Percentiles rank a stretch among this genome's conserved stretches.
These are phyloP conservation scores for Leccinum broughii DNA, from an alignment of 768 basidiomycete species.

Conservation along the genomic window DNA sequence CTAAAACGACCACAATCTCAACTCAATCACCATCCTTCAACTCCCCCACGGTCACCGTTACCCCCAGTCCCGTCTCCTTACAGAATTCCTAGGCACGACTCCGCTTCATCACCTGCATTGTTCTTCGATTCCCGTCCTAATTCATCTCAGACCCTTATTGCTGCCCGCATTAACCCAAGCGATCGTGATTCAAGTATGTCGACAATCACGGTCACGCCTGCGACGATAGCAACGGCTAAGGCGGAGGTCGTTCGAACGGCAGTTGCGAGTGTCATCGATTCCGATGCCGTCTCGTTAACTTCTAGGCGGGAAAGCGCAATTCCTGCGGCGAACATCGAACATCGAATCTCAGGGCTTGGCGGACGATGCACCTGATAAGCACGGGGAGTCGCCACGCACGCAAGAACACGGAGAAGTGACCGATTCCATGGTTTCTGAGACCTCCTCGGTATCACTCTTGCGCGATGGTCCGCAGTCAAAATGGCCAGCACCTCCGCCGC, in stretches of 20 bases:
- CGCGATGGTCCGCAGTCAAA: slow-evolving; percentile 24
- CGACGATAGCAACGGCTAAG: slow-evolving; percentile 46
- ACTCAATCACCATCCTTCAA: slow-evolving; percentile 7
- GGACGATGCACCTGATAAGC: background rate
- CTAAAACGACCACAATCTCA: slow-evolving; percentile 22
- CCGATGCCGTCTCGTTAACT: slow-evolving; percentile 25
- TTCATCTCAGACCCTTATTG: slow-evolving; percentile 24
- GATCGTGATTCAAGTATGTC: slow-evolving; percentile 39
- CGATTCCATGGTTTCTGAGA: slow-evolving; percentile 16
- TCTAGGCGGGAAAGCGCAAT: slow-evolving; percentile 16
- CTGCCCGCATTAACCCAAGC: slow-evolving; percentile 12
- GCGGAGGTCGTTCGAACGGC: slow-evolving; percentile 50
- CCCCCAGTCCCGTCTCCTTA: slow-evolving; percentile 11
- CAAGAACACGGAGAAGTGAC: slow-evolving; percentile 15
- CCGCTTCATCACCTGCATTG: background rate
- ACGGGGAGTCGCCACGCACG: slow-evolving; percentile 4
- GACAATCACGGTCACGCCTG: slow-evolving; percentile 43
- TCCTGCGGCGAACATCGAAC: slow-evolving; percentile 13
- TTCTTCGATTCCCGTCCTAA: slow-evolving; percentile 11
- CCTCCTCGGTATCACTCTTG: slow-evolving; percentile 19
- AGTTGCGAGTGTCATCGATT: slow-evolving; percentile 51
- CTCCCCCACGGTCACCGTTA: slow-evolving; percentile 10
- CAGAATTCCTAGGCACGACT: slow-evolving; percentile 1
- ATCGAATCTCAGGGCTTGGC: slow-evolving; percentile 3
- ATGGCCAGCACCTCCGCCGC: slow-evolving; percentile 34